A percentile compares a stretch with the other conserved stretches of the same genome.
These are phyloP conservation scores for Saccharomyces uvarum DNA, from an alignment of 1,139 yeast genomes.

Conservation along the genomic window DNA sequence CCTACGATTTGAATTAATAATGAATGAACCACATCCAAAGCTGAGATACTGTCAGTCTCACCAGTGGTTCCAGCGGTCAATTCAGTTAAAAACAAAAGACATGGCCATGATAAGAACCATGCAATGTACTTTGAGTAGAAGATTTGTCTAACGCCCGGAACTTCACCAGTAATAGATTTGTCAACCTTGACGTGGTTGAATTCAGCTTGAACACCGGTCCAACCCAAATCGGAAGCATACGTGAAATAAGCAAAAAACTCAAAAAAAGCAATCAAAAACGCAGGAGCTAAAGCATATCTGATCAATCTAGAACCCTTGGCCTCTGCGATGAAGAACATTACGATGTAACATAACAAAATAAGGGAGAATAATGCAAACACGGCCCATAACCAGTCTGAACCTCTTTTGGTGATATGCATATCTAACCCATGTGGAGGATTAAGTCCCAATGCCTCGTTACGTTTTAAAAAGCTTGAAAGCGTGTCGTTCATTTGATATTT, in stretches of 20 bases:
- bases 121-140: conserved; percentile 56
- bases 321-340: conserved; percentile 37
- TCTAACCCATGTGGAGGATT: conserved; percentile 42
- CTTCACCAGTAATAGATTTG: conserved; percentile 12
- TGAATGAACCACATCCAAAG: conserved; percentile 21
- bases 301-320: conserved; percentile 29
- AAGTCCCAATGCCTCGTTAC: conserved; percentile 43
- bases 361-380: conserved; percentile 46
- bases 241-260: conserved; percentile 49
- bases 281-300: conserved; percentile 41
- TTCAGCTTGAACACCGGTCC: conserved; percentile 43
- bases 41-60: conserved; percentile 12
- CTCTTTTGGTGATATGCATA: conserved; percentile 49
- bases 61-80: conserved; percentile 14
- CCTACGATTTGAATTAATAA: conserved; percentile 33
- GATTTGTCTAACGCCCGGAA: conserved; percentile 45
- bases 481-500: neutral
- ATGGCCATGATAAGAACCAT: conserved; percentile 48
- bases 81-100: conserved; percentile 24
- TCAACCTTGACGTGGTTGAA: conserved; percentile 39
- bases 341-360: conserved; percentile 38
- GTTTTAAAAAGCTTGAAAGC: neutral
- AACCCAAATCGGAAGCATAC: conserved; percentile 55
- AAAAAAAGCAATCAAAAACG: conserved; percentile 39
- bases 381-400: conserved; percentile 69